These are phyloP conservation scores for Plenodomus tracheiphilus DNA, from an alignment of 2,329 filamentous ascomycete species.

Conservation along the genomic window DNA sequence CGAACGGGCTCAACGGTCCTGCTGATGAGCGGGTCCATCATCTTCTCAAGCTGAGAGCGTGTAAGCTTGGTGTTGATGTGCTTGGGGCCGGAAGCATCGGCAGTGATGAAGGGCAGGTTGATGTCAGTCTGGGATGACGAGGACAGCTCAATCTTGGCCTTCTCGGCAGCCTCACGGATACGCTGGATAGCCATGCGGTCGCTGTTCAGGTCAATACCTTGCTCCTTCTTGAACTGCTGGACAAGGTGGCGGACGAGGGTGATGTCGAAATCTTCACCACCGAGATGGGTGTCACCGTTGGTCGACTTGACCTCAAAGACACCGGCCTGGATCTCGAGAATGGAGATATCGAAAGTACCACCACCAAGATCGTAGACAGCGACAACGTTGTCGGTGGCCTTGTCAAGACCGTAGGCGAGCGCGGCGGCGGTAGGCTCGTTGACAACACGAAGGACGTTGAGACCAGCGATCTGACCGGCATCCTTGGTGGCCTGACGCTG, in stretches of 20 bases:
- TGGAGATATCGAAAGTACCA: slow-evolving; percentile 99
- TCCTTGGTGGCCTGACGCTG: slow-evolving; percentile 98
- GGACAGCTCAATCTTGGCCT: slow-evolving; percentile 98
- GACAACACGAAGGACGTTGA: slow-evolving; percentile 99
- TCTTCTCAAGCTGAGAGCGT: slow-evolving; percentile 87
- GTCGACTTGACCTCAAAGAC: slow-evolving; percentile 99
- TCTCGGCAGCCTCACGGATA: slow-evolving; percentile 98
- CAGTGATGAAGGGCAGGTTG: slow-evolving; percentile 98
- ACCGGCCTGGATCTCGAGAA: slow-evolving; percentile 96
- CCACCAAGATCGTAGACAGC: slow-evolving; percentile 99
- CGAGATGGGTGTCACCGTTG: slow-evolving; percentile 95
- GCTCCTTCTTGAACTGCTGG: slow-evolving; percentile 85
- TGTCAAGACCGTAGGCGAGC: slow-evolving; percentile 97
- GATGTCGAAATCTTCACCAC: slow-evolving; percentile 98
- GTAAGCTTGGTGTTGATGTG: slow-evolving; percentile 97
- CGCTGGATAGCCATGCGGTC: slow-evolving; percentile 99
- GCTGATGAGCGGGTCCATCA: slow-evolving; percentile 86
- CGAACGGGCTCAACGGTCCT: slow-evolving; percentile 95
- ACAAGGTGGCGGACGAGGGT: slow-evolving; percentile 95
- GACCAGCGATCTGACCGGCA: slow-evolving; percentile 91
- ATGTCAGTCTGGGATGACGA: slow-evolving; percentile 95
- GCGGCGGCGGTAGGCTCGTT: slow-evolving; percentile 98
- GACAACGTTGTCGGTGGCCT: slow-evolving; percentile 93
- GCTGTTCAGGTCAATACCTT: slow-evolving; percentile 83
- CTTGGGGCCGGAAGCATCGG: slow-evolving; percentile 92